A percentile compares a stretch with the other conserved stretches of the same genome.
Conservation (phyloP, 2,329 filamentous ascomycete species). For the Knoxdaviesia proteae region DNA sequence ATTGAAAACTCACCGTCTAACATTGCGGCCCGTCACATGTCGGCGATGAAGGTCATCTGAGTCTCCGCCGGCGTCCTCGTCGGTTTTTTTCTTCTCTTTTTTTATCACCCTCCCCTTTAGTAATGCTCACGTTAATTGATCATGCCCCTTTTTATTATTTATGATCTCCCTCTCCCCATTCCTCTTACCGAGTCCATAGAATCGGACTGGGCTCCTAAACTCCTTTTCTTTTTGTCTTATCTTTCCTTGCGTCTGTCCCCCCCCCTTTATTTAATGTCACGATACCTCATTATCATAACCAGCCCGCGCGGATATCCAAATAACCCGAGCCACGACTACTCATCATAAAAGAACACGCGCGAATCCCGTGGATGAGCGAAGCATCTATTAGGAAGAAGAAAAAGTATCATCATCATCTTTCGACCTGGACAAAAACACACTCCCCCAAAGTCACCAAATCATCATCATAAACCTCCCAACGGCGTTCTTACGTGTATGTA, state of each 20-base stretch:
- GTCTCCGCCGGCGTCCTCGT: constrained; percentile 5
- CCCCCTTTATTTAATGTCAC: not conserved
- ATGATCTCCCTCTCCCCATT: not conserved
- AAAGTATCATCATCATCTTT: too few species aligned
- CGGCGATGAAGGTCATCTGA: not conserved
- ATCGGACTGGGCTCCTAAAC: not conserved
- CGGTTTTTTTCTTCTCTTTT: constrained; percentile 5
- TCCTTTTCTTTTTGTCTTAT: constrained; percentile 5
- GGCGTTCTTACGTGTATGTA: too few species aligned
- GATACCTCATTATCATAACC: too few species aligned
- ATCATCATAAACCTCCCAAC: too few species aligned
- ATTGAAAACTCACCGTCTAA: constrained; percentile 30
- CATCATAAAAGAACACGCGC: too few species aligned
- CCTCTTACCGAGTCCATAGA: not conserved
- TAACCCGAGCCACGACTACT: too few species aligned
- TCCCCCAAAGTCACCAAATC: too few species aligned
- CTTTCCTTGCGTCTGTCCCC: constrained; percentile 1
- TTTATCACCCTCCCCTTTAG: constrained; percentile 2
- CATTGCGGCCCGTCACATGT: constrained; percentile 9
- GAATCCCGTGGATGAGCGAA: too few species aligned
- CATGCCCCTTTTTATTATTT: not conserved
- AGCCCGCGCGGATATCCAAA: too few species aligned
- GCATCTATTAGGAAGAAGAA: too few species aligned
- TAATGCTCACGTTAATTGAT: not conserved
- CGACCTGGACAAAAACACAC: too few species aligned